A percentile compares a stretch with the other conserved stretches of the same genome.
phyloP scores from a whole-genome alignment of 768 basidiomycete species.

The Wakefieldia striispora region DNA sequence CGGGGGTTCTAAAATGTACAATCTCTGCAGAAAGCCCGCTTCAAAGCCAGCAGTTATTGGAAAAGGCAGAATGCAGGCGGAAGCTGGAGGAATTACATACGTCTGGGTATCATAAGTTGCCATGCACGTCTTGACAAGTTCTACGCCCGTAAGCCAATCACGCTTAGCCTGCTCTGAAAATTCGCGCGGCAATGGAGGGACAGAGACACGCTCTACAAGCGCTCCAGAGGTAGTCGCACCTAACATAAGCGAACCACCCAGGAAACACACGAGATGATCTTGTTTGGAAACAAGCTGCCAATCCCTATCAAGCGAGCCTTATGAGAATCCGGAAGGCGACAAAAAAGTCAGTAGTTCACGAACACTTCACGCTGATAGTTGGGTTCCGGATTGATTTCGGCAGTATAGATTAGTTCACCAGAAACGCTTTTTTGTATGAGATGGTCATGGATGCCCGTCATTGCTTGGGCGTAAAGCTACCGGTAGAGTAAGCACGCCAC shows the following conservation, averaged over 20 bases:
- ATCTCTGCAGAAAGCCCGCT: conserved; percentile 90
- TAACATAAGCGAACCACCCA: conserved; percentile 88
- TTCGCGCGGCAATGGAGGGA: conserved; percentile 65
- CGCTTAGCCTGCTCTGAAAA: conserved; percentile 61
- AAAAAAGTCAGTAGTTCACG: conserved; percentile 12
- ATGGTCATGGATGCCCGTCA: conserved; percentile 74
- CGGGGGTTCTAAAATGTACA: conserved; percentile 73
- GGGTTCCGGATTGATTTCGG: conserved; percentile 71
- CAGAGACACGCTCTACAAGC: conserved; percentile 48
- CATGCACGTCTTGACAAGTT: conserved; percentile 86
- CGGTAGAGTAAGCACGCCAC: conserved; percentile 1
- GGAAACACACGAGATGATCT: conserved; percentile 95
- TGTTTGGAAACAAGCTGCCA: conserved; percentile 86
- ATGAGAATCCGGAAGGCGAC: conserved; percentile 6
- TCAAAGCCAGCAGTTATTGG: background rate
- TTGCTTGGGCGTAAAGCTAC: conserved; percentile 91
- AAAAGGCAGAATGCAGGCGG: background rate
- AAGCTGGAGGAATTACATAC: conserved; percentile 41
- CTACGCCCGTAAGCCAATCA: conserved; percentile 81
- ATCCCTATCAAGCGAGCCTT: conserved; percentile 36
- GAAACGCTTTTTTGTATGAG: conserved; percentile 64
- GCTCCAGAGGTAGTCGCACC: conserved; percentile 75
- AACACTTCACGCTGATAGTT: conserved; percentile 33
- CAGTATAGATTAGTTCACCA: conserved; percentile 69
- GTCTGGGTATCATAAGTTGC: conserved; percentile 80